Conservation (phyloP, 2,329 filamentous ascomycete species). For the Hortaea werneckii region DNA sequence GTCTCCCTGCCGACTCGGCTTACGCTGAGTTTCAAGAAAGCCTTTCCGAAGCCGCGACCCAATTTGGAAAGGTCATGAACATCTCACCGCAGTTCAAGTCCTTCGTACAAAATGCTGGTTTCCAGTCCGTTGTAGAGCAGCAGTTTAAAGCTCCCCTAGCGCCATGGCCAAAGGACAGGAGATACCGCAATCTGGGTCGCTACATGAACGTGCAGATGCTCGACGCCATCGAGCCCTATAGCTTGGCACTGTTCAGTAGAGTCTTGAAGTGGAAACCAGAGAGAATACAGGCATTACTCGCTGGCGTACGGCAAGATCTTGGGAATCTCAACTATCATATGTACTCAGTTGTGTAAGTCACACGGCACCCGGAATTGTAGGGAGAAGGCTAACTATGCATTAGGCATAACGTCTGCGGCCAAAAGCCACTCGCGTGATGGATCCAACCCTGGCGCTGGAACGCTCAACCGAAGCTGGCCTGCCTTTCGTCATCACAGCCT, state of each 20-base stretch:
- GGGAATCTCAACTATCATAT: conserved; percentile 18
- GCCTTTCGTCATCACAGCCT: no score
- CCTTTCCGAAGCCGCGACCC: background rate
- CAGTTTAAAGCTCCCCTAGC: background rate
- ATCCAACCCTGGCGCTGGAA: no score
- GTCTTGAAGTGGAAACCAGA: background rate
- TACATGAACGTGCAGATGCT: background rate
- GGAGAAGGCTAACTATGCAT: no score
- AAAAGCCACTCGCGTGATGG: background rate
- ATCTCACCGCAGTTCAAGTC: background rate
- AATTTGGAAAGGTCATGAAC: background rate
- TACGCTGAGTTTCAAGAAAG: background rate
- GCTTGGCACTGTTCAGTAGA: background rate
- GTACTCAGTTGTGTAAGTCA: conserved; percentile 18
- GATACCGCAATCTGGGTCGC: background rate
- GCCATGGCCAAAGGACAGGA: background rate
- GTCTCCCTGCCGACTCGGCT: background rate
- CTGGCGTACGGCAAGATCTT: background rate
- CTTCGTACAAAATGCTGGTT: background rate
- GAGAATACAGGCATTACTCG: background rate
- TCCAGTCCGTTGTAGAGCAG: background rate
- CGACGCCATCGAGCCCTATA: background rate
- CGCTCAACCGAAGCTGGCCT: no score
- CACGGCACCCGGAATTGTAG: background rate
- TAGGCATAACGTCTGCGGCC: background rate